Evolutionary conservation across 2,329 filamentous ascomycete species (phyloP), one percentile per base, ranked within the genome.

Genomic region (Clarireedia paspali): DNA sequence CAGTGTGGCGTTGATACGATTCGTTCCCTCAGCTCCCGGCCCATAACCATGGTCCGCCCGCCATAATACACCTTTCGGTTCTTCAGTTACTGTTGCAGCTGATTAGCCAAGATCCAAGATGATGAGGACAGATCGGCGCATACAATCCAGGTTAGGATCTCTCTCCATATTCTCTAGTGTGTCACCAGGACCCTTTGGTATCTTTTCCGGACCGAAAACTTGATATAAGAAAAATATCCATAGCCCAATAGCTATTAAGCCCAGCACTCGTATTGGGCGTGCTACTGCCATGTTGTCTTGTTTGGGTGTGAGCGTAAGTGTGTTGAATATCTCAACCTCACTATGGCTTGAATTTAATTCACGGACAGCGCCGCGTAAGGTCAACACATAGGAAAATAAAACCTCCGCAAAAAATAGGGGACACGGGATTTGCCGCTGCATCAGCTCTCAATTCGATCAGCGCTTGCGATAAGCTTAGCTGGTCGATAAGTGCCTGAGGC

Each of bases 1-100:
- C 56, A 99, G 79, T 4, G 94, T 97, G 57, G 94, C 94, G 71
- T 95, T 94, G 71, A 96, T 94, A 68, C 94, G 89, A 63, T 87
- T 84, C 52, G 87, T 88, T 60, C 90, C 82, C 51, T 81, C 76
- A 67, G 87, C 85, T 67, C 90, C 82, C 52, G 88, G 83, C 52
- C 83, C 82, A 72, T 97, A 97, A 67, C 87, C 86, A 63, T 88
- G 77, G 54, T 84, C 85, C 36, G 86, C 83, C 71, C 89, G 83
- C 67, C 81, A 83, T 63, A 97, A 76, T 14, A 81, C 76, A 52
- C 89, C 91, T 60, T 86, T 81, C 23, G 92, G 92, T 71, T 97
- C 92, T 61, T 83, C 84, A 36, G 89, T 94, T 46, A 82, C 91
- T 96, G 67, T 42, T 30, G 34, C 59, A 42, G 27, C 12, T 10